Evolutionary conservation across 805 yeast species (phyloP), one percentile per base, ranked within the genome.

Genomic region (Candida dajiaensis): DNA sequence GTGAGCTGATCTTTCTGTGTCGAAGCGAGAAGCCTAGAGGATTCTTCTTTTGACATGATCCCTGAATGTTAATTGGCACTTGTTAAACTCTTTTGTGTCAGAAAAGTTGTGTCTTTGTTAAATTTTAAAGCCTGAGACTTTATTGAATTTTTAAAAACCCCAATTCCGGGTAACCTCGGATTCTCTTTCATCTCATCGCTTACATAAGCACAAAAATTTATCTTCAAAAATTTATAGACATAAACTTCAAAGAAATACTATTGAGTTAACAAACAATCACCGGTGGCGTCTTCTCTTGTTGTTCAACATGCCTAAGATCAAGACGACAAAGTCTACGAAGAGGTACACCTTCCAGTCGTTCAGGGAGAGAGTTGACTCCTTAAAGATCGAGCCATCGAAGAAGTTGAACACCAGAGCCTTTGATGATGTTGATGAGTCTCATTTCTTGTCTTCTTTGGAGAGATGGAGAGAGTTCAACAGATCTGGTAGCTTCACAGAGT

Each of bases 401-500:
- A 75, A 75, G 43, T 64, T 82, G 35, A 67, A 71, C 21, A 78
- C 73, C 51, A 73, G 85, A 56, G 83, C 80, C 1, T 83, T 79
- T 57, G 85, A 85, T 58, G 78, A 81, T 51, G 86, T 77, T 33
- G 92, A 84, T 50, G 65, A 81, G 2, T 89, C 96, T 1, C 90
- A 85, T 64, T 87, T 90, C 55, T 65, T 84, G 25, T 77, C 94
- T 12, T 81, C 96, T 0, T 70, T 85, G 50, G 83, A 84, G 41
- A 89, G 87, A 55, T 92, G 98, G 97, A 76, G 72, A 48, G 98
- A 94, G 59, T 79, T 87, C 47, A 92, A 90, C 62, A 67, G 87
- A 46, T 82, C 96, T 37, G 81, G 80, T 5, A 72, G 73, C 40
- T 94, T 88, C 59, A 75, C 83, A 2, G 79, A 74, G 3, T 84